phyloP scores from a whole-genome alignment of 2,329 filamentous ascomycete species.

The Peltaster fructicola region DNA sequence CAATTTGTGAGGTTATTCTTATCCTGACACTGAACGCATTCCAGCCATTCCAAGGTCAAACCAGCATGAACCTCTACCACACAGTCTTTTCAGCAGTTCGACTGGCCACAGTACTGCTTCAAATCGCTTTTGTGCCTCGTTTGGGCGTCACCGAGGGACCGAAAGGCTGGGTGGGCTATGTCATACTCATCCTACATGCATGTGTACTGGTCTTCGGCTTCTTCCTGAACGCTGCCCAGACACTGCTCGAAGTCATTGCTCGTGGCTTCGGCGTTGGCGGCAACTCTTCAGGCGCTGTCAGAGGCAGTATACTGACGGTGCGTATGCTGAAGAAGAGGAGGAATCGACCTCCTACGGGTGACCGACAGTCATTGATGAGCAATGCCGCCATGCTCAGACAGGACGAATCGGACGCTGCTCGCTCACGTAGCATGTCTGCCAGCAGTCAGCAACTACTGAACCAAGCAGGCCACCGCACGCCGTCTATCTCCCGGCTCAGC shows the following conservation, averaged over 20 bases:
- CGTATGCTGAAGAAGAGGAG: slow-evolving; percentile 18
- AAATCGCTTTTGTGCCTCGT: slow-evolving; percentile 59
- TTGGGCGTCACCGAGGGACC: slow-evolving; percentile 60
- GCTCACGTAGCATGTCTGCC: slow-evolving; percentile 41
- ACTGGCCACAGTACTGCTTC: slow-evolving; percentile 43
- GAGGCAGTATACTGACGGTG: slow-evolving; percentile 69
- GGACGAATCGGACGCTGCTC: slow-evolving; percentile 15
- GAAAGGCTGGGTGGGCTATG: slow-evolving; percentile 91
- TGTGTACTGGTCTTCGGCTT: slow-evolving; percentile 79
- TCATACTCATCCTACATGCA: slow-evolving; percentile 71
- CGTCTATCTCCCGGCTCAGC: slow-evolving; percentile 21
- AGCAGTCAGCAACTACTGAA: slow-evolving; percentile 45
- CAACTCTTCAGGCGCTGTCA: slow-evolving; percentile 33
- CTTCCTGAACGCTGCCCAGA: slow-evolving; percentile 80
- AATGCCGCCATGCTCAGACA: slow-evolving; percentile 55
- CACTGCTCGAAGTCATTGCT: slow-evolving; percentile 72
- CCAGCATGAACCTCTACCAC: slow-evolving; percentile 95
- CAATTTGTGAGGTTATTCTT: slow-evolving; percentile 84
- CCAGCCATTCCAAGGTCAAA: slow-evolving; percentile 73
- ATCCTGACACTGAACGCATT: slow-evolving; percentile 78
- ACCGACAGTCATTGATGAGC: slow-evolving; percentile 61
- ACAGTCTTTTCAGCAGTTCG: slow-evolving; percentile 65
- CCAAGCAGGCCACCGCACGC: slow-evolving; percentile 12
- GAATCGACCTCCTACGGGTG: slow-evolving; percentile 19
- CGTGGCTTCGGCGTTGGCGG: slow-evolving; percentile 59